phyloP scores from a whole-genome alignment of 78 protist species.

The Dictyostelium brefeldianum region DNA sequence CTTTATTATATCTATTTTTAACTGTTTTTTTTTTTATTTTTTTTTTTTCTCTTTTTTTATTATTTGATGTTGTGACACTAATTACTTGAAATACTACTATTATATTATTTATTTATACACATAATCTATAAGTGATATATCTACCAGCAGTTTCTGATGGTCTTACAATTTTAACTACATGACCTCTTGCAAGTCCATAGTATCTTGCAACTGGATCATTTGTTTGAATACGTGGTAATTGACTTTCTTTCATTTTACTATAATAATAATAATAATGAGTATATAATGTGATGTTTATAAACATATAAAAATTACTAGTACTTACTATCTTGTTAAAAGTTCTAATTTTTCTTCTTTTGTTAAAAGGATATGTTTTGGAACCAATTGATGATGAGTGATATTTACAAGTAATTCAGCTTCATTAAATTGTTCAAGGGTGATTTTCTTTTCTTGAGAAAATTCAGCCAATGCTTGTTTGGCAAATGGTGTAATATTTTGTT shows the following conservation, averaged over 20 bases:
- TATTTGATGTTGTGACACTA: background rate
- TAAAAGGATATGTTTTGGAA: slow-evolving; percentile 90
- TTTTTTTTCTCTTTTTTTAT: background rate
- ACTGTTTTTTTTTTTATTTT: background rate
- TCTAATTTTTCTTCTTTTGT: slow-evolving; percentile 66
- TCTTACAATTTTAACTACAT: slow-evolving; percentile 94
- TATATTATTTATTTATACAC: slow-evolving; percentile 4
- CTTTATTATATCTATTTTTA: background rate
- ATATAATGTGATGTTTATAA: too few species aligned
- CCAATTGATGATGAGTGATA: slow-evolving; percentile 96
- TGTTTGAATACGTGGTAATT: slow-evolving; percentile 94
- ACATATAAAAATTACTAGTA: too few species aligned
- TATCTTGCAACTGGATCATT: slow-evolving; percentile 95
- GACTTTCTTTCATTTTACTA: slow-evolving; percentile 91
- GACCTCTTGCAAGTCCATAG: slow-evolving; percentile 92
- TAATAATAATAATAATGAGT: slow-evolving; percentile 3
- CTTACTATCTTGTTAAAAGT: slow-evolving; percentile 79
- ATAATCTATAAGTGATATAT: slow-evolving; percentile 93
- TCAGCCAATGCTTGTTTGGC: slow-evolving; percentile 76
- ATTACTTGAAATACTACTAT: background rate
- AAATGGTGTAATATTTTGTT: slow-evolving; percentile 69
- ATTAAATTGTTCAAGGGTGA: slow-evolving; percentile 78
- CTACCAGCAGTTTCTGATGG: slow-evolving; percentile 97
- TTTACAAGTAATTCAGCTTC: slow-evolving; percentile 95
- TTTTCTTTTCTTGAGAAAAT: slow-evolving; percentile 53